These are phyloP conservation scores for Camellia sinensis DNA, from an alignment of 148 eudicot species.

Conservation along the genomic window DNA sequence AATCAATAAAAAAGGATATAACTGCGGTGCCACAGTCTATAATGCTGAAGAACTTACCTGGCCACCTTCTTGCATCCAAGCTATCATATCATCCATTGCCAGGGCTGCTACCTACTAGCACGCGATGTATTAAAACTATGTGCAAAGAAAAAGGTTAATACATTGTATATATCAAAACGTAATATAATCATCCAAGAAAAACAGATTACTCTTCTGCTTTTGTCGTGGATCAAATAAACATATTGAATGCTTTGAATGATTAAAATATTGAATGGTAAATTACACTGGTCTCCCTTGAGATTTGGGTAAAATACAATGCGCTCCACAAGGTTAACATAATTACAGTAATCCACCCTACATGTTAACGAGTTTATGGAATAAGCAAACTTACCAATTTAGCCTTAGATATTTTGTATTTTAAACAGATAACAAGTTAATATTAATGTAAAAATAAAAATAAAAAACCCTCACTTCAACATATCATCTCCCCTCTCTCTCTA, in stretches of 20 bases:
- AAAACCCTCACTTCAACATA: no score
- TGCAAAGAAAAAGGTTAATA: conserved; percentile 37
- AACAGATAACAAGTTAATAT: no score
- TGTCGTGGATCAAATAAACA: background rate
- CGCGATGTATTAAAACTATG: conserved; percentile 40
- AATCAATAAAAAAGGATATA: conserved; percentile 13
- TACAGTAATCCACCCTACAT: no score
- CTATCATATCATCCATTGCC: conserved; percentile 99
- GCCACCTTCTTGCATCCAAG: conserved; percentile 99
- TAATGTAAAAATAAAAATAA: no score
- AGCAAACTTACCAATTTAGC: no score
- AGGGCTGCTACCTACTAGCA: conserved; percentile 96
- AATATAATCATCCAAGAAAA: background rate
- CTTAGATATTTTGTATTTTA: no score
- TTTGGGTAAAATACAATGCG: no score
- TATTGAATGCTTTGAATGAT: background rate
- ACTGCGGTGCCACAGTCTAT: background rate
- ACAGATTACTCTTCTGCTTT: conserved; percentile 2
- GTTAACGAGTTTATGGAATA: no score
- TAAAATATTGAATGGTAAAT: background rate
- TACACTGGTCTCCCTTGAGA: background rate
- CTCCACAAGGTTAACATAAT: no score
- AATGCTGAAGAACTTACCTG: conserved; percentile 58
- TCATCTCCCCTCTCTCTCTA: no score
- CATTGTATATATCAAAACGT: conserved; percentile 6